Percentiles rank a stretch among this genome's conserved stretches.
phyloP scores from a whole-genome alignment of 2,329 filamentous ascomycete species.

The Cercospora brassicicola region DNA sequence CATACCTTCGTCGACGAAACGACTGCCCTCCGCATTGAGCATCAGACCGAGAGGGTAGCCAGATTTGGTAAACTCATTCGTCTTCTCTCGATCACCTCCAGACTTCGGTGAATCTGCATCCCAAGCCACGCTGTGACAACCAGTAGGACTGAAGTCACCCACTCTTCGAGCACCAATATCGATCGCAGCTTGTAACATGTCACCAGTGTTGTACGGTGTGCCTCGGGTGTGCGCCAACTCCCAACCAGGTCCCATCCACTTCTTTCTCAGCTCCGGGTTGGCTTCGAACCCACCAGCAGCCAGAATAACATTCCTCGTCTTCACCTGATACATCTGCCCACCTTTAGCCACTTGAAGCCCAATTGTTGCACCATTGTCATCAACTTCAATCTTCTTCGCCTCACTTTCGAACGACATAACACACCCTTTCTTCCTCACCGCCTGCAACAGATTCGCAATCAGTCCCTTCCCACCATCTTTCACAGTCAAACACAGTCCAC shows the following conservation, averaged over 20 bases:
- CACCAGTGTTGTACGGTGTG: constrained; percentile 65
- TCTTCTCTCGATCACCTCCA: constrained; percentile 58
- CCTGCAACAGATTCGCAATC: constrained; percentile 51
- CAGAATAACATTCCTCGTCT: constrained; percentile 50
- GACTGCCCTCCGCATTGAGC: constrained; percentile 58
- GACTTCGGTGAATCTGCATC: constrained; percentile 60
- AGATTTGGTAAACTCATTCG: constrained; percentile 68
- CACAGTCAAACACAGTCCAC: constrained; percentile 61
- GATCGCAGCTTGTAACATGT: constrained; percentile 56
- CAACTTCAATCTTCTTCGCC: constrained; percentile 44
- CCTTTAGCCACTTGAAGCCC: constrained; percentile 38
- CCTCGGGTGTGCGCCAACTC: constrained; percentile 63
- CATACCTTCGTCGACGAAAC: constrained; percentile 64
- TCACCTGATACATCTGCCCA: constrained; percentile 36
- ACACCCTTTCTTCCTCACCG: constrained; percentile 49
- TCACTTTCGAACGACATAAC: constrained; percentile 51
- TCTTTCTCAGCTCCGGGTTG: constrained; percentile 56
- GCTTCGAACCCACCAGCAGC: constrained; percentile 66
- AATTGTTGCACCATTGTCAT: constrained; percentile 38
- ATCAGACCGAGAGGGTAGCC: constrained; percentile 68
- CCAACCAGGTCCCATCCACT: constrained; percentile 61
- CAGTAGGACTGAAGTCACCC: constrained; percentile 59
- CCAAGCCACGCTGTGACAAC: constrained; percentile 66
- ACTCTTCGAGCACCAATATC: constrained; percentile 53
- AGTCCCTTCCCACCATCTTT: constrained; percentile 62